phyloP scores from a whole-genome alignment of 2,329 filamentous ascomycete species.

The Pyricularia grisea region DNA sequence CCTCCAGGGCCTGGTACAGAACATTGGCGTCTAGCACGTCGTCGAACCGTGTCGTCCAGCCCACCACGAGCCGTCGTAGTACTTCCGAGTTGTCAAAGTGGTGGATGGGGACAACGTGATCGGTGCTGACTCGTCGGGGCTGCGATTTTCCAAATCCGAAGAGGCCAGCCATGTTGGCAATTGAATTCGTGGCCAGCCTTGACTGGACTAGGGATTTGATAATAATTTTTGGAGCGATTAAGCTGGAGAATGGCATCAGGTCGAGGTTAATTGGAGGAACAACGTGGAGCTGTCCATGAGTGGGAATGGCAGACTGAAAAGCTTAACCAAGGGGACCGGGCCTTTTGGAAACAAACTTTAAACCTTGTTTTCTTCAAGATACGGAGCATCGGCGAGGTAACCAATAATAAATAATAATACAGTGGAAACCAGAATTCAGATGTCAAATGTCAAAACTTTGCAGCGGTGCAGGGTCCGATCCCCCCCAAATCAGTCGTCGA shows the following conservation, averaged over 20 bases:
- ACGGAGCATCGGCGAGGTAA: no score
- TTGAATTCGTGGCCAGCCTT: no score
- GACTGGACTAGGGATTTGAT: no score
- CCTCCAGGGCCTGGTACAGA: slow-evolving; percentile 23
- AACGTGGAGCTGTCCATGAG: no score
- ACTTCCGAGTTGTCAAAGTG: slow-evolving; percentile 17
- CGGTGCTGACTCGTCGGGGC: slow-evolving; percentile 7
- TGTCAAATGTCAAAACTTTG: neutral
- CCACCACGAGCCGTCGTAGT: slow-evolving; percentile 17
- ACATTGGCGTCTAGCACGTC: slow-evolving; percentile 32
- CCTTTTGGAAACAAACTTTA: neutral
- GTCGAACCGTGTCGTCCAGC: slow-evolving; percentile 31
- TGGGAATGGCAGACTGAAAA: neutral
- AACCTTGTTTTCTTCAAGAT: no score
- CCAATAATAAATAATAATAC: neutral
- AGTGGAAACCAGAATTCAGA: no score
- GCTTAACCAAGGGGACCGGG: neutral
- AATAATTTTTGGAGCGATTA: no score
- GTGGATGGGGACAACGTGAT: slow-evolving; percentile 21
- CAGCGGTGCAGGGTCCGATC: neutral
- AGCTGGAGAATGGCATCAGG: no score
- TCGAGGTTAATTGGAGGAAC: no score
- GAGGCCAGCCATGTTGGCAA: neutral
- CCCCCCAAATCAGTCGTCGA: neutral
- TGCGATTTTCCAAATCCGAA: neutral